These are phyloP conservation scores for Dictyophora rubrovolvata DNA, from an alignment of 768 basidiomycete genomes.

Conservation along the genomic window DNA sequence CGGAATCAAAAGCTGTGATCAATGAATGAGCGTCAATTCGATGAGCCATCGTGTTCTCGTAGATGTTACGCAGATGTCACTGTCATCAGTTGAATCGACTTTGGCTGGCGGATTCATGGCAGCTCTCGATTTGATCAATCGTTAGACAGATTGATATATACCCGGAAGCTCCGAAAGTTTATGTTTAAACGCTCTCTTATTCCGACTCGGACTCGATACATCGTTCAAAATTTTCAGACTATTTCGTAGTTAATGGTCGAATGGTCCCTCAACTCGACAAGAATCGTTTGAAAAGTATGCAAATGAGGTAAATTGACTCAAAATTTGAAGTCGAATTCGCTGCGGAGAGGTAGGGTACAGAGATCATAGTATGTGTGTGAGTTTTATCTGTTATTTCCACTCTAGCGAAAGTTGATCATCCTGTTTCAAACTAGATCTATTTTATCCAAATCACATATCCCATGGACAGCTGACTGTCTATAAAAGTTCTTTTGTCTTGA, in stretches of 20 bases:
- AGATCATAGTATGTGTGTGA: too few species aligned
- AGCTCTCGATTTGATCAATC: neutral
- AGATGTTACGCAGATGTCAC: neutral
- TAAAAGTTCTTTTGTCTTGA: neutral
- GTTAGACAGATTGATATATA: neutral
- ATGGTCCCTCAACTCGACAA: too few species aligned
- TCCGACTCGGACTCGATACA: too few species aligned
- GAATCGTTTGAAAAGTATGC: too few species aligned
- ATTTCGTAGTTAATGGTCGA: too few species aligned
- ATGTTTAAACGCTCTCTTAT: neutral
- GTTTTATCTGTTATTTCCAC: neutral
- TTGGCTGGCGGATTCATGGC: neutral
- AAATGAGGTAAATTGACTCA: too few species aligned
- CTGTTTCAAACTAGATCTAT: neutral
- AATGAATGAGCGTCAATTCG: too few species aligned
- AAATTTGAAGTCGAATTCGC: too few species aligned
- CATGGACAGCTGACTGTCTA: neutral
- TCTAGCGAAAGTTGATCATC: neutral
- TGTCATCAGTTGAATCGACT: neutral
- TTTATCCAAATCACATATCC: neutral
- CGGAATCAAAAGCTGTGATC: neutral
- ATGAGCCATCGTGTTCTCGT: too few species aligned
- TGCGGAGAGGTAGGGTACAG: too few species aligned
- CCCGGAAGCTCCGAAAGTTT: neutral
- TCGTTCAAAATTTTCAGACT: too few species aligned